Evolutionary conservation across 768 basidiomycete species (phyloP).

Genomic region (Trametes sanguinea): DNA sequence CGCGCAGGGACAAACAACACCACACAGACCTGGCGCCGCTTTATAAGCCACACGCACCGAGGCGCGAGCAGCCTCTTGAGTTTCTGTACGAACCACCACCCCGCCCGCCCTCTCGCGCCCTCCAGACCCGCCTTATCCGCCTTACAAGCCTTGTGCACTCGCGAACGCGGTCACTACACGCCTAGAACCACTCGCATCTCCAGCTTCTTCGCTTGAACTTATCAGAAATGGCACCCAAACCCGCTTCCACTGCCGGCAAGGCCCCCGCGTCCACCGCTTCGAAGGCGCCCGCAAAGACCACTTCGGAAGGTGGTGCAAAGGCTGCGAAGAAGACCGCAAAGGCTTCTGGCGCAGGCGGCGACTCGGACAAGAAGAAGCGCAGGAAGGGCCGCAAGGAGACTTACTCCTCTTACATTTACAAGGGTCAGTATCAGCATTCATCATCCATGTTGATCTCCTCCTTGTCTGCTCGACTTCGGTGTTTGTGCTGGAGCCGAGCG

Average conservation of each 20-base stretch:
- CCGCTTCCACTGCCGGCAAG: slow-evolving; percentile 84
- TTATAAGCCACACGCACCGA: slow-evolving; percentile 28
- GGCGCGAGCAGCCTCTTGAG: slow-evolving; percentile 9
- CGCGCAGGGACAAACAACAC: slow-evolving; percentile 20
- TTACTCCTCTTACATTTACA: slow-evolving; percentile 94
- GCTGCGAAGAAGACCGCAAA: slow-evolving; percentile 61
- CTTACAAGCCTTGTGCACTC: slow-evolving; percentile 1
- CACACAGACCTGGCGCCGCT: slow-evolving; percentile 26
- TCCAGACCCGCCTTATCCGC: slow-evolving; percentile 3
- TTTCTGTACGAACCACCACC: slow-evolving; percentile 11
- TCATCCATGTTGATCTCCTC: background rate
- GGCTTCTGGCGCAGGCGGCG: slow-evolving; percentile 56
- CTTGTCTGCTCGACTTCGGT: background rate
- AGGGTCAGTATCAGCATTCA: slow-evolving; percentile 51
- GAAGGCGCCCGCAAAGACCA: slow-evolving; percentile 62
- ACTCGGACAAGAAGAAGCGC: slow-evolving; percentile 74
- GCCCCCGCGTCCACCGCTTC: slow-evolving; percentile 67
- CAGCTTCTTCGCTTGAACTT: slow-evolving; percentile 42
- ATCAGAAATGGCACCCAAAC: slow-evolving; percentile 63
- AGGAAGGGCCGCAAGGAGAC: slow-evolving; percentile 90
- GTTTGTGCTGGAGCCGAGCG: background rate
- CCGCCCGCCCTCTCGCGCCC: slow-evolving; percentile 13
- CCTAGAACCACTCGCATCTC: slow-evolving; percentile 41
- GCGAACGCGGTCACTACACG: slow-evolving; percentile 29
- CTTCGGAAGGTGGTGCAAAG: slow-evolving; percentile 46